Evolutionary conservation across 495 filamentous ascomycete species (phyloP).

Genomic region (Penicillium macrosclerotiorum): DNA sequence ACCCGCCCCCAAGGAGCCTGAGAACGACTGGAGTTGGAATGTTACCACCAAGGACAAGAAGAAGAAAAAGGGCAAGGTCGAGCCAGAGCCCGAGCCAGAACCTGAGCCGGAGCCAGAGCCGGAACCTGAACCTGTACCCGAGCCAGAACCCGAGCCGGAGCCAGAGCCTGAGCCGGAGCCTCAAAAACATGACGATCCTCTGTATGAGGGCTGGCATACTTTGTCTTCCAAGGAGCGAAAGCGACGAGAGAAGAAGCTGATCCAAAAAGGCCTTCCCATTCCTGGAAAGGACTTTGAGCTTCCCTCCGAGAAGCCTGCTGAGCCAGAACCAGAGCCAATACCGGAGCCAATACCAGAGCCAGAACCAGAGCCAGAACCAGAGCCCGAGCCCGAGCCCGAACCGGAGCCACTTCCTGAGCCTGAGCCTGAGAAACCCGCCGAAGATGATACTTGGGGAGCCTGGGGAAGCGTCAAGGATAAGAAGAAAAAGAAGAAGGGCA

Average conservation of each 20-base stretch:
- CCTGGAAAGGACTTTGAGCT: constrained; percentile 36
- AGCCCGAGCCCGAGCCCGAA: constrained; percentile 18
- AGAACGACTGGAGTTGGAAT: constrained; percentile 48
- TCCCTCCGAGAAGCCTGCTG: constrained; percentile 21
- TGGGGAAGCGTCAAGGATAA: constrained; percentile 40
- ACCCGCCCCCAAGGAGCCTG: constrained; percentile 39
- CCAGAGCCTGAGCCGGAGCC: constrained; percentile 31
- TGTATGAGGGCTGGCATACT: constrained; percentile 37
- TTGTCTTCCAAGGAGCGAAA: constrained; percentile 41
- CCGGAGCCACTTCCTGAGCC: constrained; percentile 14
- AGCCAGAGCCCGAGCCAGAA: constrained; percentile 24
- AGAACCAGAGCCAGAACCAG: constrained; percentile 17
- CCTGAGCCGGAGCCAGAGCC: constrained; percentile 26
- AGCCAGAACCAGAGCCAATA: constrained; percentile 17
- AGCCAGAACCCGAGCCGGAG: constrained; percentile 26
- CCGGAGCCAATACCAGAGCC: too few relatives aligned
- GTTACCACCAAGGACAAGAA: constrained; percentile 21
- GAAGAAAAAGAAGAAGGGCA: constrained; percentile 45
- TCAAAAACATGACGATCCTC: constrained; percentile 30
- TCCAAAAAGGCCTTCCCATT: constrained; percentile 35
- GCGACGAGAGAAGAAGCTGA: constrained; percentile 36
- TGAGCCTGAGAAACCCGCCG: constrained; percentile 21
- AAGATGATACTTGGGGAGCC: constrained; percentile 34
- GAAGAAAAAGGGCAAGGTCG: constrained; percentile 24
- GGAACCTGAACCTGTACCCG: constrained; percentile 28